Evolutionary conservation across 495 filamentous ascomycete genomes (phyloP).

Genomic region (Aspergillus avenaceus): DNA sequence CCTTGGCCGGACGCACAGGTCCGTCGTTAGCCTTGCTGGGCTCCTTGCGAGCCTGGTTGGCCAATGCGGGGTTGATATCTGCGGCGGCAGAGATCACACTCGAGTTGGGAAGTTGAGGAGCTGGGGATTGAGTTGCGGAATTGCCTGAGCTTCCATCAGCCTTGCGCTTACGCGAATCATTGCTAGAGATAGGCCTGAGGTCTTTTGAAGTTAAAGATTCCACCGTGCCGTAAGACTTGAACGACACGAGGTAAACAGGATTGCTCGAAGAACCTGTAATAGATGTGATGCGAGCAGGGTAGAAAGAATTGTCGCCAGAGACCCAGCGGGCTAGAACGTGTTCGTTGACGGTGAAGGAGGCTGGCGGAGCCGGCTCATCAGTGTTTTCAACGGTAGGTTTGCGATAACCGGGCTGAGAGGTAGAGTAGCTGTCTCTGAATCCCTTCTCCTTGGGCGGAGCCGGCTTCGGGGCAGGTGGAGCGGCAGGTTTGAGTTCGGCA

Average conservation of each 20-base stretch:
- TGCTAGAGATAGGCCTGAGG: conserved; percentile 67
- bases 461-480: conserved; percentile 36
- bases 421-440: conserved; percentile 68
- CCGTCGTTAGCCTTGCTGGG: conserved; percentile 64
- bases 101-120: conserved; percentile 30
- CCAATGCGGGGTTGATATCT: conserved; percentile 75
- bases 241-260: conserved; percentile 90
- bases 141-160: conserved; percentile 70
- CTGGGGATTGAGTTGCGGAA: conserved; percentile 43
- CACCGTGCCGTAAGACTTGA: conserved; percentile 79
- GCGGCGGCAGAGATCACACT: conserved; percentile 87
- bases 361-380: conserved; percentile 41
- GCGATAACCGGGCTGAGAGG: conserved; percentile 54
- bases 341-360: conserved; percentile 81
- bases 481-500: conserved; percentile 62
- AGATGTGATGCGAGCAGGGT: conserved; percentile 87
- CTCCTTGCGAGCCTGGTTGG: conserved; percentile 64
- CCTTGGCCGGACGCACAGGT: conserved; percentile 59
- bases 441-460: conserved; percentile 60
- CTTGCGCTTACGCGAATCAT: conserved; percentile 79
- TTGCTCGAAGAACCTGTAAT: conserved; percentile 85
- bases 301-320: conserved; percentile 84
- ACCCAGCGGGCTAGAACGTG: conserved; percentile 85
- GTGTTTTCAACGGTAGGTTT: conserved; percentile 35
- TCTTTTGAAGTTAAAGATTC: conserved; percentile 83